Base-by-base conservation (phyloP, 495 filamentous ascomycete species). In the Trichoderma erinaceum region DNA sequence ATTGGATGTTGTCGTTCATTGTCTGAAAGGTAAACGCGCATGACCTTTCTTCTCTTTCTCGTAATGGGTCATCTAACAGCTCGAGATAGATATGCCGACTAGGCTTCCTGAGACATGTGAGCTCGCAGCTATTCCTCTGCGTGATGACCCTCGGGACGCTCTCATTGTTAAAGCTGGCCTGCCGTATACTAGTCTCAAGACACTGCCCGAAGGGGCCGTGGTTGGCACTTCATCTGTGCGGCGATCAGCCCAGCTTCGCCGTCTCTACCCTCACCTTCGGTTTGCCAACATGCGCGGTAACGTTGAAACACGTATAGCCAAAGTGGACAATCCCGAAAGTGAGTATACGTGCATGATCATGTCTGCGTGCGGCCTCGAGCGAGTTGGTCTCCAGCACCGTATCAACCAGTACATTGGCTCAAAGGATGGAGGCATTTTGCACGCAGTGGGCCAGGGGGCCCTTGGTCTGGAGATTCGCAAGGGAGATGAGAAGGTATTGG, bases 341-440 rank as follows among this genome's bases (percentile, higher is more conserved):
- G 56, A 61, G 56, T 61, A 61, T 32, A 61, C 56, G 2, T 61
- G 56, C 56, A 61, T 61, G 56, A 61, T 61, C 56, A 61, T 61
- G 56, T 61, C 56, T 13, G 56, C 56, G 11, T 23, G 23, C 11
- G 56, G 56, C 25, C 56, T 61, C 11, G 56, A 61, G 56, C 56
- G 56, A 4, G 25, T 61, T 10, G 56, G 56, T 11, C 56, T 61
- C 56, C 27, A 61, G 56, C 56, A 61, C 29, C 56, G 56, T 25
- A 61, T 61, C 56, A 61, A 61, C 25, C 56, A 61, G 56, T 61
- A 61, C 25, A 11, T 61, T 12, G 56, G 56, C 13, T 29, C 56
- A 23, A 61, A 61, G 25, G 56, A 61, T 25, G 56, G 56, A 3
- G 56, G 56, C 25, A 61, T 61, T 25, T 32, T 61, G 25, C 56